Percentiles rank a stretch among this genome's conserved stretches.
phyloP scores from a whole-genome alignment of 306 rosid genomes.

The Lagenaria siceraria region DNA sequence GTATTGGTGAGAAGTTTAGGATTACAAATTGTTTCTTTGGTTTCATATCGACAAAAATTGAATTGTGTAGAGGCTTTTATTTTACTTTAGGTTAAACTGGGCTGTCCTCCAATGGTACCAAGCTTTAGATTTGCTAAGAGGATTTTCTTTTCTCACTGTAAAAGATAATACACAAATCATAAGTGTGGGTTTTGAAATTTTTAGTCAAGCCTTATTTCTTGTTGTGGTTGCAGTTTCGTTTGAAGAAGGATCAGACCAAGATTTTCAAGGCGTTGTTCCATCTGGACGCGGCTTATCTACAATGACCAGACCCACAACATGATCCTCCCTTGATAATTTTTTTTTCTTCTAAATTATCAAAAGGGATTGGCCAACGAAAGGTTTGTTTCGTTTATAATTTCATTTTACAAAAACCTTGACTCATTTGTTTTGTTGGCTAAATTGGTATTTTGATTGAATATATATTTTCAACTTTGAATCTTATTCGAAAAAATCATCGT shows the following conservation, averaged over 20 bases:
- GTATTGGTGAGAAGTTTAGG: constrained; percentile 26
- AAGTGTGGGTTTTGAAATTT: background rate
- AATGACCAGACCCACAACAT: constrained; percentile 90
- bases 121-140: background rate
- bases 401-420: background rate
- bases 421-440: background rate
- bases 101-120: background rate
- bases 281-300: constrained; percentile 91
- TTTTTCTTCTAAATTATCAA: background rate
- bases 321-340: constrained; percentile 13
- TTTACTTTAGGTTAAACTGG: background rate
- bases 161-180: background rate
- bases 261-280: constrained; percentile 63
- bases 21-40: background rate
- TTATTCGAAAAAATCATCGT: too few species aligned
- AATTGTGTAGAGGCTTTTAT: background rate
- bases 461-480: too few species aligned
- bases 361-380: background rate
- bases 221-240: constrained; percentile 32
- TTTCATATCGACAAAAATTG: too few species aligned
- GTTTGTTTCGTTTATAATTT: background rate
- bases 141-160: background rate
- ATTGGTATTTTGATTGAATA: background rate
- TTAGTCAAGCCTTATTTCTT: background rate
- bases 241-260: constrained; percentile 52